These are phyloP conservation scores for Gaeumannomyces sp. DNA, from an alignment of 2,329 filamentous ascomycete genomes.

Conservation along the genomic window DNA sequence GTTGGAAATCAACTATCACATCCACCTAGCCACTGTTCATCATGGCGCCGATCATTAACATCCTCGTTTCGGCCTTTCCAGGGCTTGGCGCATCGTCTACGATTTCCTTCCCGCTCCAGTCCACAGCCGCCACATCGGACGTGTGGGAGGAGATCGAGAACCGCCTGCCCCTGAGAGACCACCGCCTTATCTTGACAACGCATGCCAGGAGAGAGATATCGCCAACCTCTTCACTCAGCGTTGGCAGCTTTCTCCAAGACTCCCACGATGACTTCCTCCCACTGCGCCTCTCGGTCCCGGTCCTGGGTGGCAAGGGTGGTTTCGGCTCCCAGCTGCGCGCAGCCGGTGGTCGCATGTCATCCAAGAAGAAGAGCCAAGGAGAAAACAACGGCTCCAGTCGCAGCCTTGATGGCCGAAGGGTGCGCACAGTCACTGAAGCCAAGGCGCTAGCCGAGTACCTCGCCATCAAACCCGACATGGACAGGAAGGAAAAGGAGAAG, in stretches of 20 bases:
- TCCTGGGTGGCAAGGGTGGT: slow-evolving; percentile 93
- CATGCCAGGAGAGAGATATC: slow-evolving; percentile 67
- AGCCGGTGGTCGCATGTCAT: slow-evolving; percentile 96
- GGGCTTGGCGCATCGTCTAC: slow-evolving; percentile 81
- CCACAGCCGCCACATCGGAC: slow-evolving; percentile 59
- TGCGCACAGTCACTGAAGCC: slow-evolving; percentile 90
- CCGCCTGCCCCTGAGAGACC: slow-evolving; percentile 51
- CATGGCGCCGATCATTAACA: slow-evolving; percentile 47
- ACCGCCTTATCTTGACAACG: slow-evolving; percentile 73
- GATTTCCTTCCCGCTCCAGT: slow-evolving; percentile 65
- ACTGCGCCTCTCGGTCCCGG: slow-evolving; percentile 69
- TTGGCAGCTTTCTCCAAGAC: slow-evolving; percentile 56
- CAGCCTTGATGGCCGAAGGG: slow-evolving; percentile 82
- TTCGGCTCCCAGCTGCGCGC: slow-evolving; percentile 96
- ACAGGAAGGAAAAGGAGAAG: slow-evolving; percentile 84
- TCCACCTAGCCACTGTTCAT: too few relatives aligned
- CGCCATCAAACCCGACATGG: slow-evolving; percentile 95
- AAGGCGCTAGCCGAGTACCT: slow-evolving; percentile 94
- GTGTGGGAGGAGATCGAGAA: slow-evolving; percentile 58
- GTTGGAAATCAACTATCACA: too few relatives aligned
- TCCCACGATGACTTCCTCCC: slow-evolving; percentile 65
- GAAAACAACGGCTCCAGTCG: slow-evolving; percentile 87
- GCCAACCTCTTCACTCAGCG: slow-evolving; percentile 41
- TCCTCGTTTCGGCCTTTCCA: slow-evolving; percentile 78
- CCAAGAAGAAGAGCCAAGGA: slow-evolving; percentile 77